Conservation (phyloP, 2,329 filamentous ascomycete species). For the Tolypocladium endophyticum region DNA sequence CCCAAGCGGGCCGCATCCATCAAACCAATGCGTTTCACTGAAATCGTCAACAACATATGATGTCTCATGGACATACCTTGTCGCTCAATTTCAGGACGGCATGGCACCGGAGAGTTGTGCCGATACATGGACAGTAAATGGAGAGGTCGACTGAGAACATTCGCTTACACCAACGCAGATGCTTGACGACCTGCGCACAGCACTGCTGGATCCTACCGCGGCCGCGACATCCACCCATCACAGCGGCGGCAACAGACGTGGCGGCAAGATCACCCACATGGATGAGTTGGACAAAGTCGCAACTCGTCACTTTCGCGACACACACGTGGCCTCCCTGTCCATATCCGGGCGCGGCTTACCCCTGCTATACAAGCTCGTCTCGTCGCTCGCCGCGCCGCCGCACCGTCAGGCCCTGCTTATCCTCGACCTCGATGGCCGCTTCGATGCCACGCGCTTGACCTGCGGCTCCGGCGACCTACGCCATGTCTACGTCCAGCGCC, state of each 20-base stretch:
- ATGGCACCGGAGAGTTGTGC: not conserved
- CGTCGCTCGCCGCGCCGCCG: slow-evolving; percentile 37
- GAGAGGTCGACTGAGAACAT: not conserved
- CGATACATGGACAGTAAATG: not conserved
- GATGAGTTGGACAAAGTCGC: slow-evolving; percentile 35
- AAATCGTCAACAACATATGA: not conserved
- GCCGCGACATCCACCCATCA: not conserved
- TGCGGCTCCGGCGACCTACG: slow-evolving; percentile 27
- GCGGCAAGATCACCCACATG: slow-evolving; percentile 27
- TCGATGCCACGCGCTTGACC: slow-evolving; percentile 38
- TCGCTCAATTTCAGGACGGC: not conserved
- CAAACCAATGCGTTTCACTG: not conserved
- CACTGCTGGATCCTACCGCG: not conserved
- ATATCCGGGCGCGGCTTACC: slow-evolving; percentile 42
- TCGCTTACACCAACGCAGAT: slow-evolving; percentile 1
- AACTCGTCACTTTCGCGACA: slow-evolving; percentile 34
- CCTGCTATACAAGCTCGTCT: slow-evolving; percentile 45
- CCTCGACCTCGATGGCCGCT: slow-evolving; percentile 44
- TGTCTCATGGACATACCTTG: not conserved
- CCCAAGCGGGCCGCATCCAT: not conserved
- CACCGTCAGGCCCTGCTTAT: slow-evolving; percentile 38
- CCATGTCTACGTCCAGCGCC: slow-evolving; percentile 41
- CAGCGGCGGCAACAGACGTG: slow-evolving; percentile 1
- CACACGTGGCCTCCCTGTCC: slow-evolving; percentile 34
- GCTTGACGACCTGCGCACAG: slow-evolving; percentile 4